Conservation (phyloP, 495 filamentous ascomycete species). For the Cairneyella variabilis region DNA sequence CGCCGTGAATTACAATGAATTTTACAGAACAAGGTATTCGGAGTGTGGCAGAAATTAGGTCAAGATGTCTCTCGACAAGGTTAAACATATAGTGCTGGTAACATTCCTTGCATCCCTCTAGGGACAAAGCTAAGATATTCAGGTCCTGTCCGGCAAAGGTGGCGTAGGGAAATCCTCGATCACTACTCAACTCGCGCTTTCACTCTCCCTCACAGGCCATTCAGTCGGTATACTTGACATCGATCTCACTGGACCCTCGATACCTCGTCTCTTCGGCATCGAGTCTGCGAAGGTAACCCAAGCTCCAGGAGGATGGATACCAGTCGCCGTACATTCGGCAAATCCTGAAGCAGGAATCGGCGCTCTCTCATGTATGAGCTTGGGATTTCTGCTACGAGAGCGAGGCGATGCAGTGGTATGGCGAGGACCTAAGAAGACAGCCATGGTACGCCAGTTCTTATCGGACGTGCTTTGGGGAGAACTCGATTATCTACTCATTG, state of each 20-base stretch:
- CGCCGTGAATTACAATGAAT: conserved; percentile 12
- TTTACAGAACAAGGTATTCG: conserved; percentile 4
- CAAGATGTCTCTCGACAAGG: conserved; percentile 52
- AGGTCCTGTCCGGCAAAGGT: conserved; percentile 95
- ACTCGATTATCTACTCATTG: conserved; percentile 86
- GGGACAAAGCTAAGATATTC: conserved; percentile 15
- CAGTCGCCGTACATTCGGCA: conserved; percentile 71
- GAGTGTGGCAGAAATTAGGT: no score
- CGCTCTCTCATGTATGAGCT: conserved; percentile 81
- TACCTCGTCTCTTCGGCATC: conserved; percentile 87
- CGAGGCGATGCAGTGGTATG: conserved; percentile 91
- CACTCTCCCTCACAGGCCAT: conserved; percentile 76
- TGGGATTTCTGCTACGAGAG: conserved; percentile 82
- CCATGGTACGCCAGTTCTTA: conserved; percentile 96
- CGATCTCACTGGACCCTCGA: conserved; percentile 93
- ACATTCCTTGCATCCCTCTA: conserved; percentile 8
- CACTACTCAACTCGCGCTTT: conserved; percentile 90
- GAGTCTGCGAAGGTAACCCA: conserved; percentile 88
- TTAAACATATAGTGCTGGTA: conserved; percentile 60
- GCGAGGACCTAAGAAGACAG: conserved; percentile 97
- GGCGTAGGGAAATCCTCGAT: conserved; percentile 97
- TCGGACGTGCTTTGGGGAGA: conserved; percentile 87
- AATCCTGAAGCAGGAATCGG: conserved; percentile 43
- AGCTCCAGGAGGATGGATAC: conserved; percentile 83
- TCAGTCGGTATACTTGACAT: conserved; percentile 94